phyloP scores from a whole-genome alignment of 495 filamentous ascomycete genomes.

The Oleoguttula mirabilis region DNA sequence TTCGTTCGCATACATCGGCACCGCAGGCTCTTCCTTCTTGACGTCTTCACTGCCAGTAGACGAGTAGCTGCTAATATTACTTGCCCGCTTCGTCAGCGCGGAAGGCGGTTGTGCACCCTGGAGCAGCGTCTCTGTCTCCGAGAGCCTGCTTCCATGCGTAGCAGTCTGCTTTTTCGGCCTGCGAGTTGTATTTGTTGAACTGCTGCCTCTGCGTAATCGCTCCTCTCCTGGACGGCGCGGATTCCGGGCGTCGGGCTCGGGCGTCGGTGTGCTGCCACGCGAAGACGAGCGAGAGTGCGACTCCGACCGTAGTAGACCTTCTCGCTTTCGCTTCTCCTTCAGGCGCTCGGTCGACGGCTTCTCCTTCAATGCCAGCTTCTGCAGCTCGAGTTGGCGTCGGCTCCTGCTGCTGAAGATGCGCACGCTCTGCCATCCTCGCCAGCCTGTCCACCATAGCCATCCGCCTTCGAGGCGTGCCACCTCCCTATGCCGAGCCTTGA shows the following conservation, averaged over 20 bases:
- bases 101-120: too few species aligned
- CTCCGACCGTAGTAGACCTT: not conserved
- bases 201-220: too few species aligned
- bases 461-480: conserved; percentile 55
- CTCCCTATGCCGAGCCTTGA: conserved; percentile 52
- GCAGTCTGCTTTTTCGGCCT: too few species aligned
- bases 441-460: conserved; percentile 72
- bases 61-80: too few species aligned
- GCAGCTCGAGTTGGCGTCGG: conserved; percentile 18
- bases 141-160: too few species aligned
- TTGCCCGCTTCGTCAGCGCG: too few species aligned
- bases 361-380: conserved; percentile 24
- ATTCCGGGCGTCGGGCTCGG: conserved; percentile 5
- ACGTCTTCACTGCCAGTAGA: too few species aligned
- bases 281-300: conserved; percentile 10
- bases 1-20: too few species aligned
- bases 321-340: not conserved
- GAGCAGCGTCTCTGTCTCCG: too few species aligned
- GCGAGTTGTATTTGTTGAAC: too few species aligned
- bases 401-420: conserved; percentile 4
- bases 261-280: conserved; percentile 11
- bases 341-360: conserved; percentile 3
- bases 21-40: too few species aligned
- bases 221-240: too few species aligned
- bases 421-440: conserved; percentile 43